Conservation (phyloP, 1,139 yeast genomes). For the Pneumocystis carinii region DNA sequence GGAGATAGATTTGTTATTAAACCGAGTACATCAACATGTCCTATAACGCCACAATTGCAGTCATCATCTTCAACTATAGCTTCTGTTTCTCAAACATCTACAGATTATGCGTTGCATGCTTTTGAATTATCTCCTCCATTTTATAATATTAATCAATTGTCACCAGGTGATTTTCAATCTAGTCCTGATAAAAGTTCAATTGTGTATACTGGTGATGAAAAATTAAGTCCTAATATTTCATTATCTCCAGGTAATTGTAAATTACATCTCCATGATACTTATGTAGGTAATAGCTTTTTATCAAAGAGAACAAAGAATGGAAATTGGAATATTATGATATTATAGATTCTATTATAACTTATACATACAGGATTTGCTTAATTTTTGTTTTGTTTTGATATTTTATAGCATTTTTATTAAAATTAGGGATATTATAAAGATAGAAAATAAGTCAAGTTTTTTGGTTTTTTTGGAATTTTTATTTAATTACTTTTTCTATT, state of each 20-base stretch:
- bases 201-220: not conserved
- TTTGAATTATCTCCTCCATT: not conserved
- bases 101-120: not conserved
- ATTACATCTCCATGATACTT: not conserved
- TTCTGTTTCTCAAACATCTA: not conserved
- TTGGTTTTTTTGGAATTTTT: too few species aligned
- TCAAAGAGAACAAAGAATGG: not conserved
- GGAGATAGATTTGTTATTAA: not conserved
- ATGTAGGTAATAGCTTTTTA: not conserved
- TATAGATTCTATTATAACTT: not conserved
- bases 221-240: not conserved
- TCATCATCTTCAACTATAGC: not conserved
- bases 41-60: not conserved
- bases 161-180: not conserved
- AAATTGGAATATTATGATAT: not conserved
- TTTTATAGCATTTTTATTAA: not conserved
- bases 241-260: not conserved
- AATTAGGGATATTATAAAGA: not conserved
- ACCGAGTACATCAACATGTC: not conserved
- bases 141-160: not conserved
- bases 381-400: not conserved
- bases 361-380: not conserved
- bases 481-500: too few species aligned
- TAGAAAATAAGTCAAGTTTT: too few species aligned
- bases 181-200: not conserved